Base-by-base conservation (phyloP, 2,329 filamentous ascomycete species). In the Sclerotinia trifoliorum region DNA sequence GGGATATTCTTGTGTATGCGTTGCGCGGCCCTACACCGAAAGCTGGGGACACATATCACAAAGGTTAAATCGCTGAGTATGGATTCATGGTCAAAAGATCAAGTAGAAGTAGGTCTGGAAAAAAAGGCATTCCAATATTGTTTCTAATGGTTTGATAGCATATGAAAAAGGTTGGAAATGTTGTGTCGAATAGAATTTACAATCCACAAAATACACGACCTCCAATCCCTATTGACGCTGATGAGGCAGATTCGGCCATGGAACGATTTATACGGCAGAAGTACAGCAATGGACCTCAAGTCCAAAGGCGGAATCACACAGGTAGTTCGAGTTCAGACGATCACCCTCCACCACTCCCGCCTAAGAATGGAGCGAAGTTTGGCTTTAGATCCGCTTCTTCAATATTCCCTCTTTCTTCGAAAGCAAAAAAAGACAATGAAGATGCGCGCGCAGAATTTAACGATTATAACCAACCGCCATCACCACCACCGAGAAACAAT, bases 31-130 rank as follows among this genome's bases (percentile, higher is more conserved):
- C 86, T 98, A 77, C 95, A 99, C 82, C 92, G 95, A 77, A 98
- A 98, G 81, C 84, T 99, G 76, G 95, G 95, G 70, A 98, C 95
- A 52, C 95, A 99, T 80, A 93, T 99, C 71, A 97, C 94, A 73
- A 99, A 99, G 80, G 93, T 99, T 83, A 99, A 99, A 81, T 98
- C 94, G 49, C 81, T 99, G 81, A 98, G 91, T 79, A 98, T 99
- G 94, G 95, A 99, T 80, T 95, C 90, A 74, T 99, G 95, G 95
- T 89, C 91, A 61, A 90, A 90, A 76, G 95, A 98, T 70, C 95
- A 99, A 81, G 94, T 99, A 72, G 95, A 99, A 81, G 94, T 97
- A 83, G 80, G 86, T 69, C 48, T 39, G 11, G 56, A 21, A 35
- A 8, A 46, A 19, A 15, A 51, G 26, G 21, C 46, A 44, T 17